A percentile compares a stretch with the other conserved stretches of the same genome.
These are phyloP conservation scores for Castanopsis chinensis DNA, from an alignment of 306 rosid genomes.

Conservation along the genomic window DNA sequence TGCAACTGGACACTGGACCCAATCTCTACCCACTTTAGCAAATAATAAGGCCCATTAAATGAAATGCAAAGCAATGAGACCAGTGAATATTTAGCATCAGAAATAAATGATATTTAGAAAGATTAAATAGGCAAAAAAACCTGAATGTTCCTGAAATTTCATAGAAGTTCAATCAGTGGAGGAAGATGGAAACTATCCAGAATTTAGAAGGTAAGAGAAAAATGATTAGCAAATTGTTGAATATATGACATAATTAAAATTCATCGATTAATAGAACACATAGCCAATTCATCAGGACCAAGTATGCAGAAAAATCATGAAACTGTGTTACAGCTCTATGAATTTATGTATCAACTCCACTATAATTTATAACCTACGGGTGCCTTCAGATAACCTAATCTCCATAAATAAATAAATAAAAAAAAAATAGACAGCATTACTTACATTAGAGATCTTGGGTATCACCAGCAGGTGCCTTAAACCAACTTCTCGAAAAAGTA, in stretches of 20 bases:
- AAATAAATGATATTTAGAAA: not conserved
- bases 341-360: not conserved
- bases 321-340: not conserved
- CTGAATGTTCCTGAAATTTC: not conserved
- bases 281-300: not conserved
- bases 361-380: not conserved
- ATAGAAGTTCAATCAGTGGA: not conserved
- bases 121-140: not conserved
- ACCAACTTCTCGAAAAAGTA: constrained; percentile 76
- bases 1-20: too few species aligned
- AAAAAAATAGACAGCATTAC: constrained; percentile 30
- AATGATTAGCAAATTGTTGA: not conserved
- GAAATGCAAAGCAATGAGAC: not conserved
- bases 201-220: not conserved
- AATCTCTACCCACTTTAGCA: too few species aligned
- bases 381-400: not conserved
- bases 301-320: not conserved
- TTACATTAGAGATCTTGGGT: constrained; percentile 78
- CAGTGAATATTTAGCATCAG: not conserved
- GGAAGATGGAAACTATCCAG: not conserved
- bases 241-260: not conserved
- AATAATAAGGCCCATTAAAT: not conserved
- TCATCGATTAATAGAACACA: not conserved
- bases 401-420: not conserved
- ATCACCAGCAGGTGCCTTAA: constrained; percentile 87